Base-by-base conservation (phyloP, 2,329 filamentous ascomycete genomes). In the Xylariales sp. region DNA sequence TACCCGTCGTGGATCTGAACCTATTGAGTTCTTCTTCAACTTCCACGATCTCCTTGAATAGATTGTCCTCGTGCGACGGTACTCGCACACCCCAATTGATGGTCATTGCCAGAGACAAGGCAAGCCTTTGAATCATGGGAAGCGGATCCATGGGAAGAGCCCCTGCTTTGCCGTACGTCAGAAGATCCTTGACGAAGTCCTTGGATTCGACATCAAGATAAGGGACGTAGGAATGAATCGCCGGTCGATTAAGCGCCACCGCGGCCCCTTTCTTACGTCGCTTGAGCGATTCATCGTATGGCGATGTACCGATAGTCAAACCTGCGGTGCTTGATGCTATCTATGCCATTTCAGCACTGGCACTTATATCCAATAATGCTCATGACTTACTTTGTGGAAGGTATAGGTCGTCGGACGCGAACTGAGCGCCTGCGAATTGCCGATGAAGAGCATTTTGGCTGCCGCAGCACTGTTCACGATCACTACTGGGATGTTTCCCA, bases 241-340 rank as follows among this genome's bases (percentile, higher is more conserved):
- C 81, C 0, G 86, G 85, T 0, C 83, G 75, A 58, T 90, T 90
- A 16, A 91, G 71, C 0, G 87, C 86, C 0, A 86, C 88, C 4
- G 84, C 86, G 1, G 86, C 86, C 0, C 84, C 86, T 66, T 88
- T 90, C 47, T 87, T 78, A 8, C 86, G 76, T 18, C 73, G 70
- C 61, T 90, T 91, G 64, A 84, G 88, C 2, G 81, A 87, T 38
- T 88, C 86, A 47, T 90, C 85, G 83, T 86, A 93, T 0, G 87
- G 86, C 0, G 85, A 89, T 0, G 86, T 88, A 1, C 87, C 87
- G 46, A 93, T 88, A 0, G 86, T 91, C 61, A 88, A 86, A 5
- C 86, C 86, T 51, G 88, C 83, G 0, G 83, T 86, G 24, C 73
- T 79, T 2, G 85, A 88, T 3, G 89, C 82, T 4, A 58, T 47